These are phyloP conservation scores for Hanseniaspora nectarophila DNA, from an alignment of 805 yeast species.

Conservation along the genomic window DNA sequence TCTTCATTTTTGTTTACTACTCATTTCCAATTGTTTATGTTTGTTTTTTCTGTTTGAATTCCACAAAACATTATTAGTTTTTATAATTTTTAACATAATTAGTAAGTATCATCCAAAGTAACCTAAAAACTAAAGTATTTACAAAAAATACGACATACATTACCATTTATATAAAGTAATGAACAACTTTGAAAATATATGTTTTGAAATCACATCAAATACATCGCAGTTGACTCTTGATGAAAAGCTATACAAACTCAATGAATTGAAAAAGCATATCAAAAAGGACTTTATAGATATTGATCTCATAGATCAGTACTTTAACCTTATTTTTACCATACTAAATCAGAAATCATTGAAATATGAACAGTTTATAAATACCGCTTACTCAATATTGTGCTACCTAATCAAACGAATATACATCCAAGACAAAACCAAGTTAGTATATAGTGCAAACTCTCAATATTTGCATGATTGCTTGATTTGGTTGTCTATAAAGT, in stretches of 20 bases:
- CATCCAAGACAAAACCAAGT: slow-evolving; percentile 25
- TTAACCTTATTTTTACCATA: slow-evolving; percentile 19
- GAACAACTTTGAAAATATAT: background rate
- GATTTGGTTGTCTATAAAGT: slow-evolving; percentile 14
- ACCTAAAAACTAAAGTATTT: too few relatives aligned
- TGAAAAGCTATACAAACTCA: slow-evolving; percentile 20
- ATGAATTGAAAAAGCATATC: slow-evolving; percentile 28
- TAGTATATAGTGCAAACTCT: background rate
- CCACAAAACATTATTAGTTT: too few relatives aligned
- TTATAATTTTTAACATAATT: too few relatives aligned
- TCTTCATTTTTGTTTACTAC: too few relatives aligned
- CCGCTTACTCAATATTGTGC: slow-evolving; percentile 35
- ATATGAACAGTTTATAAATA: slow-evolving; percentile 2
- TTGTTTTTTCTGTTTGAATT: too few relatives aligned
- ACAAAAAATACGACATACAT: too few relatives aligned
- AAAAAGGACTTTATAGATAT: slow-evolving; percentile 27
- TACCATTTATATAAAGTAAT: background rate
- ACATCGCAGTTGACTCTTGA: slow-evolving; percentile 2
- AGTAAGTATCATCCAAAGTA: too few relatives aligned
- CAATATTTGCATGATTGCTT: background rate
- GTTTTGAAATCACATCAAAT: background rate
- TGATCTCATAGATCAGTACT: slow-evolving; percentile 21
- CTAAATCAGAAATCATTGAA: background rate
- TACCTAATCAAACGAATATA: slow-evolving; percentile 36
- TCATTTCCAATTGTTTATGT: too few relatives aligned